Evolutionary conservation across 805 yeast genomes (phyloP), one percentile per base, ranked within the genome.

Genomic region (Suhomyces faveliae): DNA sequence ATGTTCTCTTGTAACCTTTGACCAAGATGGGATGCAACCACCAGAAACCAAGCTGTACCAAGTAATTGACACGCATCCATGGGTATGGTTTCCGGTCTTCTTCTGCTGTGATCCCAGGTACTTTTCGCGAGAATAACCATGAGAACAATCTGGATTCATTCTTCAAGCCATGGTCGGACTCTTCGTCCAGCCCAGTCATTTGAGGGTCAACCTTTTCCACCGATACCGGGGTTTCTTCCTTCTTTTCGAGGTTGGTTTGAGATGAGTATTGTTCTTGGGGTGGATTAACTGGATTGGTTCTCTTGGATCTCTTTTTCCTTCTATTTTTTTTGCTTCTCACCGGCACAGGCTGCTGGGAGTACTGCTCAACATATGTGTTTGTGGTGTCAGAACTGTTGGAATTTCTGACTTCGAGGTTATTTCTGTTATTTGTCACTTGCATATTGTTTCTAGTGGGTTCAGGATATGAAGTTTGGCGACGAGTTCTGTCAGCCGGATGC

Each of bases 81-180:
- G 85, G 85, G 52, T 71, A 82, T 1, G 62, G 57, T 19, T 57
- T 62, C 48, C 87, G 66, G 50, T 83, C 87, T 9, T 77, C 80
- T 5, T 70, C 74, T 5, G 56, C 27, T 1, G 84, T 82, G 2
- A 83, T 59, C 0, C 77, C 77, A 0, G 84, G 83, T 0, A 80
- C 73, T 22, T 70, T 64, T 37, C 71, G 78, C 20, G 78, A 58
- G 53, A 81, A 74, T 24, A 81, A 48, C 47, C 76, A 77, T 1
- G 83, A 70, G 49, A 84, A 76, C 41, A 76, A 42, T 50, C 87
- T 67, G 50, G 71, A 73, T 56, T 83, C 81, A 71, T 54, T 76
- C 59, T 41, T 66, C 64, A 42, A 72, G 37, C 37, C 37, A 15
- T 33, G 19, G n/a, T 9, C 21, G 10, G 37, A 33, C 21, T 33